Base-by-base conservation (phyloP, 2,329 filamentous ascomycete species). In the Hortaea sp. region DNA sequence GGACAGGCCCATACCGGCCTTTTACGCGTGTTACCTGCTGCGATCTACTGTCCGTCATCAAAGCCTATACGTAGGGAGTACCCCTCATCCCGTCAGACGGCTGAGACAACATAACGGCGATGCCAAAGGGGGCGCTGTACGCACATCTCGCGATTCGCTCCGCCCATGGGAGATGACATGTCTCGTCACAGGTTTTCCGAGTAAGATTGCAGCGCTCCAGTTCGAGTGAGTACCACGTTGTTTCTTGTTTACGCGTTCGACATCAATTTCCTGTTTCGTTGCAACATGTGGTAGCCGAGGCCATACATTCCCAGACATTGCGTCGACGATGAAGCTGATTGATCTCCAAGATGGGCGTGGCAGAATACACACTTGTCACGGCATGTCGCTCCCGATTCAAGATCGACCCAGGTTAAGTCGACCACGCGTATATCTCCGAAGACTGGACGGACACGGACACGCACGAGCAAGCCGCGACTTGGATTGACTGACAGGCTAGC, bases 11-110 rank as follows among this genome's bases (percentile, higher is more conserved):
- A 87, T 97, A 20, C 90, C 90, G 7, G 82, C 89, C 1, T 83
- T 95, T 53, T 97, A 97, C 63, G 88, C 86, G 55, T 94, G 92
- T 62, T 97, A 98, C 64, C 77, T 97, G 11, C 77, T 97, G 32
- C 84, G 89, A 13, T 95, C 90, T 0, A 88, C 82, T 0, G 75
- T 88, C 7, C 76, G 79, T 40, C 81, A 80, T 60, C 74, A 77
- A 29, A 79, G 77, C 40, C 74, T 90, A 29, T 98, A 98, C 66
- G 84, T 97, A 45, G 92, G 92, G 44, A 94, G 87, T 39, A 97
- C 92, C 1, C 89, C 89, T 0, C 81, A 95, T 60, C 90, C 92
- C 38, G 80, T 81, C 1, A 78, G 90, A 49, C 84, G 92, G 10
- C 74, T 97, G 27, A 81, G 80, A 51, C 92, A 97, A 64, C 92